These are phyloP conservation scores for Piedraia hortae DNA, from an alignment of 2,329 filamentous ascomycete genomes.

Conservation along the genomic window DNA sequence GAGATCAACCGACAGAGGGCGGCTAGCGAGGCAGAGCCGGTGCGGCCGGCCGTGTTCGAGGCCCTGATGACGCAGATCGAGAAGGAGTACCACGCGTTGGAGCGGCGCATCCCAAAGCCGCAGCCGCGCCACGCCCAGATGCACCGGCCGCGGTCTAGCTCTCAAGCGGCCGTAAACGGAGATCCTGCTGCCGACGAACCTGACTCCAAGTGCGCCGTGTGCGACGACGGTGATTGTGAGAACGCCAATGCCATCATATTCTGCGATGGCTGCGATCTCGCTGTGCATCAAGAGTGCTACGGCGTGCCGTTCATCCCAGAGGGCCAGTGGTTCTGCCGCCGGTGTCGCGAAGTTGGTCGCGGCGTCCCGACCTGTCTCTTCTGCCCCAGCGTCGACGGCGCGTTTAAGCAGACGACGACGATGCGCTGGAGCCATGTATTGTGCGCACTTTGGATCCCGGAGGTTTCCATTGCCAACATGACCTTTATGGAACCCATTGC, in stretches of 20 bases:
- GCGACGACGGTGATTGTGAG: conserved; percentile 96
- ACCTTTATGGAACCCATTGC: conserved; percentile 97
- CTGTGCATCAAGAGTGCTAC: conserved; percentile 96
- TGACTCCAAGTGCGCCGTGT: conserved; percentile 91
- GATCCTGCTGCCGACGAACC: conserved; percentile 72
- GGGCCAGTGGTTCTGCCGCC: conserved; percentile 91
- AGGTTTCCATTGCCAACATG: conserved; percentile 81
- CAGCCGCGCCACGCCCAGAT: conserved; percentile 92
- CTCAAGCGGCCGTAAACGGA: conserved; percentile 81
- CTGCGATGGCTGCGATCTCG: conserved; percentile 89
- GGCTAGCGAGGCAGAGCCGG: conserved; percentile 45
- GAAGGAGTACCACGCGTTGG: conserved; percentile 89
- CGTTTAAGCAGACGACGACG: conserved; percentile 92
- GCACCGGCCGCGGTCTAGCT: conserved; percentile 74
- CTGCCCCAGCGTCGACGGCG: conserved; percentile 88
- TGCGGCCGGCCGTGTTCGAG: conserved; percentile 85
- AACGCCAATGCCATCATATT: conserved; percentile 98
- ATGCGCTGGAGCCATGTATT: conserved; percentile 92
- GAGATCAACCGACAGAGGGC: conserved; percentile 54
- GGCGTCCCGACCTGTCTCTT: conserved; percentile 91
- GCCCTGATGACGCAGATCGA: conserved; percentile 98
- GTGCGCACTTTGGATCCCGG: conserved; percentile 95
- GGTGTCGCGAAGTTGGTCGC: conserved; percentile 83
- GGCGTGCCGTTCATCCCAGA: conserved; percentile 96
- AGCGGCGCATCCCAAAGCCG: conserved; percentile 89